Base-by-base conservation (phyloP, 2,329 filamentous ascomycete species). In the Fusarium sp. region DNA sequence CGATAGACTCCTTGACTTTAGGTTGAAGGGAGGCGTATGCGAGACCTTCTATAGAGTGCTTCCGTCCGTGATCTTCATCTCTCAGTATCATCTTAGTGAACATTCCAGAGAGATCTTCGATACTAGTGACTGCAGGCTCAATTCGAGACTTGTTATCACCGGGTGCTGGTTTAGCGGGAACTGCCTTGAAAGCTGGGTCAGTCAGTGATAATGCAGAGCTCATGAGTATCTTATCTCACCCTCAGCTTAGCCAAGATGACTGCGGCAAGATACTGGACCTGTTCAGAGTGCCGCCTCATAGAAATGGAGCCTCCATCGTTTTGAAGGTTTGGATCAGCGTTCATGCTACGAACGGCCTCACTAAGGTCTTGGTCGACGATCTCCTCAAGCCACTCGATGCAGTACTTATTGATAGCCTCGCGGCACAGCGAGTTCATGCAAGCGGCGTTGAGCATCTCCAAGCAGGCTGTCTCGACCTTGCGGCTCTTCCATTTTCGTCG, bases 11-110 rank as follows among this genome's bases (percentile, higher is more conserved):
- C 81, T 97, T 97, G 65, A 98, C 90, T 66, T 90, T 91, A 11
- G 95, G 90, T 77, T 94, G 94, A 41, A 98, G 87, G 15, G 95
- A 97, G 9, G 95, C 92, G 80, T 97, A 98, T 20, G 95, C 96
- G 68, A 99, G 85, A 11, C 95, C 96, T 83, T 99, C 96, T 61
- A 98, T 90, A 2, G 93, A 92, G 78, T 93, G 91, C 76, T 92
- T 89, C 68, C 88, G 87, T 70, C 86, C 86, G 60, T 86, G 83
- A 38, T 89, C 86, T 48, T 90, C 86, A 48, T 89, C 86, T 35
- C 85, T 86, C 33, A 92, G 78, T 50, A 95, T 86, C 83, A 95
- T 91, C 58, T 89, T 90, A 55, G 87, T 89, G 73, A 93, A 92
- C 79, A 90, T 87, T 70, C 83, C 85, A 41, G 89, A 88, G 15